Evolutionary conservation across 495 filamentous ascomycete species (phyloP), one percentile per base, ranked within the genome.

Genomic region (Cladorrhinum samala): DNA sequence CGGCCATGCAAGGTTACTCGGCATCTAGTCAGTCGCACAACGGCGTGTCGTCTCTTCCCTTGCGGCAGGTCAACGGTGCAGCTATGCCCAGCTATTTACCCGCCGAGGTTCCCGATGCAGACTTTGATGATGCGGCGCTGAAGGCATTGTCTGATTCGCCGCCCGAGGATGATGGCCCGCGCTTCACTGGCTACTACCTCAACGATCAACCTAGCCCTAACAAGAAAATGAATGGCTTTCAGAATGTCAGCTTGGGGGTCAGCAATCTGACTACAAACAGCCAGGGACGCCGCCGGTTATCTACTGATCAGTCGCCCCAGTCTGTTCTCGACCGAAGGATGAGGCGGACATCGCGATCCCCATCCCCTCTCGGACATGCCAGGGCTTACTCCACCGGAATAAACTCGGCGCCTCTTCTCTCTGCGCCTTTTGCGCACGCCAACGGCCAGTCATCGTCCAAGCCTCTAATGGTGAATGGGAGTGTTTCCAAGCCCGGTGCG

Each of bases 261-360:
- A 74, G 72, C 9, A 75, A 78, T 47, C 49, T 74, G 33, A 66
- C 57, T 25, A 64, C 72, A 19, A 57, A 59, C 14, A 45, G 25
- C 18, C 65, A 68, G 39, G 65, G 64, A 21, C 68, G 74, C 25
- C 68, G 72, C 13, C 63, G 76, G 21, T 52, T 75, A 24, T 78
- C 74, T 3, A 74, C 72, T 13, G 78, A 79, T 46, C 74, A 79
- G 41, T 51, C 75, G 9, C 72, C 75, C 8, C 75, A 76, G 58
- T 67, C 71, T 24, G 68, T 80, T 8, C 67, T 79, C 9, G 75
- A 82, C 49, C 61, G 73, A 23, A 66, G 72, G 42, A 74, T 77
- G 47, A 74, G 69, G 61, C 66, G 76, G 27, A 72, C 70, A 11
- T 80, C 78, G 17, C 69, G 77, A 18, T 80, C 78, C n/a, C 76